Conservation (phyloP, 1,284 basidiomycete species). For the Malassezia equina region DNA sequence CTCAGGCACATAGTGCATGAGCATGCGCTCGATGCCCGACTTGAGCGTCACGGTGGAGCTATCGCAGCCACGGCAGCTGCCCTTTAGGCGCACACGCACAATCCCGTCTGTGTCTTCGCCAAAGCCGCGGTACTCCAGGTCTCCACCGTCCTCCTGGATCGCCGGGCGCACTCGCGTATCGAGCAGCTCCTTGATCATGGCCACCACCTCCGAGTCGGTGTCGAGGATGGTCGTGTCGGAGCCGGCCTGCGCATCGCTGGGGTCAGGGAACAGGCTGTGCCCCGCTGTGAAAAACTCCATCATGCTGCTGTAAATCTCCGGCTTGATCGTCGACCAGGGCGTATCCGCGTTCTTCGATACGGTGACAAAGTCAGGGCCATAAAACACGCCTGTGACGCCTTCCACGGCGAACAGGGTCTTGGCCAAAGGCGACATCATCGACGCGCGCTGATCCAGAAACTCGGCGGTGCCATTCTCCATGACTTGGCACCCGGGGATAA, state of each 20-base stretch:
- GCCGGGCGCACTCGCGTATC: slow-evolving; percentile 90
- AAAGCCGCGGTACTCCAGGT: slow-evolving; percentile 73
- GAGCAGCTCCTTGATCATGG: slow-evolving; percentile 95
- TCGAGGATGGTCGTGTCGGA: slow-evolving; percentile 93
- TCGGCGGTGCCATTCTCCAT: slow-evolving; percentile 76
- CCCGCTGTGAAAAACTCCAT: slow-evolving; percentile 96
- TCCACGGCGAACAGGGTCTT: slow-evolving; percentile 85
- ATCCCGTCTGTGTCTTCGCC: slow-evolving; percentile 53
- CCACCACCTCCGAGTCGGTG: slow-evolving; percentile 90
- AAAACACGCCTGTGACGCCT: slow-evolving; percentile 79
- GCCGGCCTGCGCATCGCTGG: slow-evolving; percentile 57
- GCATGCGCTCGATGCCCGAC: slow-evolving; percentile 68
- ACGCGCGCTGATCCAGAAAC: slow-evolving; percentile 64
- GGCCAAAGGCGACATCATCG: slow-evolving; percentile 68
- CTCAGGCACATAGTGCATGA: slow-evolving; percentile 98
- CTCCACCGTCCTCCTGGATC: slow-evolving; percentile 89
- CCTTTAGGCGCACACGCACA: slow-evolving; percentile 76
- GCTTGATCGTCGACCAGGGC: slow-evolving; percentile 81
- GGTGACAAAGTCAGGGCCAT: slow-evolving; percentile 94
- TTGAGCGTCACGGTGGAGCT: slow-evolving; percentile 89
- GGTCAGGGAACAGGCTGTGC: slow-evolving; percentile 65
- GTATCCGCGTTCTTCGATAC: slow-evolving; percentile 81
- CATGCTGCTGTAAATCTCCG: slow-evolving; percentile 92
- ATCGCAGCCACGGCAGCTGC: slow-evolving; percentile 86
- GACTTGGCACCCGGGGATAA: slow-evolving; percentile 82